Percentiles rank a stretch among this genome's conserved stretches.
Evolutionary conservation across 805 yeast species (phyloP).

Genomic region (Brettanomyces nanus): DNA sequence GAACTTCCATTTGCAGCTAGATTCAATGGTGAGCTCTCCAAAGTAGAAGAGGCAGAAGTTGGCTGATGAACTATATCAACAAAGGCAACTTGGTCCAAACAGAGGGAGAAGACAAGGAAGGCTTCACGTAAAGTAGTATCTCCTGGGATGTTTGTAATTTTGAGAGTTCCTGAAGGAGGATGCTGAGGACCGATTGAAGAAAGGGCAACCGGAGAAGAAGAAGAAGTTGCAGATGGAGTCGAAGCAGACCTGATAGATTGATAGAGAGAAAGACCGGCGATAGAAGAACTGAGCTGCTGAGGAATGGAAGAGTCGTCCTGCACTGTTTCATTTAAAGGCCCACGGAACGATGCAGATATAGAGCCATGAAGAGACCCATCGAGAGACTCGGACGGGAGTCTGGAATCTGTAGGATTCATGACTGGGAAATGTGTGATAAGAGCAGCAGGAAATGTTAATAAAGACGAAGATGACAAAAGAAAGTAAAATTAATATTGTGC

Average conservation of each 20-base stretch:
- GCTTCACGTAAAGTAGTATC: constrained; percentile 65
- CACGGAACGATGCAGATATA: too few species aligned
- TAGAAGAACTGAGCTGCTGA: too few species aligned
- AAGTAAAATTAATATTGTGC: too few species aligned
- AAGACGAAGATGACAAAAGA: too few species aligned
- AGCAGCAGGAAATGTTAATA: too few species aligned
- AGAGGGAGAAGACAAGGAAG: constrained; percentile 56
- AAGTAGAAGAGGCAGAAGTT: constrained; percentile 7
- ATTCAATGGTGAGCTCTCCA: constrained; percentile 5
- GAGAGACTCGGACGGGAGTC: too few species aligned
- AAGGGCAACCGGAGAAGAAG: background rate
- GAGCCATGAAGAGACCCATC: too few species aligned
- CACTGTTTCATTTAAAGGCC: too few species aligned
- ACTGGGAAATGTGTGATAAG: too few species aligned
- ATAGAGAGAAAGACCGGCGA: constrained; percentile 1
- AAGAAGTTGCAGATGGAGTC: background rate
- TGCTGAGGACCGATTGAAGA: background rate
- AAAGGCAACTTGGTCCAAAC: constrained; percentile 46
- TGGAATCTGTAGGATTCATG: too few species aligned
- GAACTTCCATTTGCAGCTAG: too few species aligned
- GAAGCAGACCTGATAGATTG: background rate
- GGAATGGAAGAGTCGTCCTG: too few species aligned
- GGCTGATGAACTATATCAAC: constrained; percentile 24
- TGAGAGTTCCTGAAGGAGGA: constrained; percentile 20
- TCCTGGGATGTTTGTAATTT: constrained; percentile 49